Conservation (phyloP, 352 stramenopile genomes). For the Globisporangium nodosum region DNA sequence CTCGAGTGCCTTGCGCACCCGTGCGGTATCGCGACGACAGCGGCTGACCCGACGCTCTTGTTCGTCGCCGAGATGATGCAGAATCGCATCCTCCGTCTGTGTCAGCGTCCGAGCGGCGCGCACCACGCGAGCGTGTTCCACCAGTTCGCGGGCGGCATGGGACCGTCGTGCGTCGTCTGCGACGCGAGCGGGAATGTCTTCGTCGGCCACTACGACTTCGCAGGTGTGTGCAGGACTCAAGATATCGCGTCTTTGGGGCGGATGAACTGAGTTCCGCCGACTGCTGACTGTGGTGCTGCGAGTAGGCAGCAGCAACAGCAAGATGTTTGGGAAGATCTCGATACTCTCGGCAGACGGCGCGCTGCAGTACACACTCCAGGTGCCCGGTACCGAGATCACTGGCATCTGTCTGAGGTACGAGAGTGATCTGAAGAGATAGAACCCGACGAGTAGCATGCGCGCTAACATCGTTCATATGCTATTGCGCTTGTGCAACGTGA, state of each 20-base stretch:
- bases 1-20: slow-evolving; percentile 80
- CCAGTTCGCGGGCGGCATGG: slow-evolving; percentile 76
- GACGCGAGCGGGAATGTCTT: slow-evolving; percentile 59
- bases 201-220: slow-evolving; percentile 83
- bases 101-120: slow-evolving; percentile 52
- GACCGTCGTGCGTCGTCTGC: slow-evolving; percentile 66
- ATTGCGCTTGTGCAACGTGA: neutral
- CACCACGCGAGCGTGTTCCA: slow-evolving; percentile 81
- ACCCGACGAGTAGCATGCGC: neutral
- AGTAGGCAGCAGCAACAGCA: slow-evolving; percentile 18
- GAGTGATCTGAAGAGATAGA: neutral
- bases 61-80: slow-evolving; percentile 75
- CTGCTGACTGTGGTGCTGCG: neutral
- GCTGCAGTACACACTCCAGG: slow-evolving; percentile 40
- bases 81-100: slow-evolving; percentile 74
- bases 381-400: slow-evolving; percentile 69
- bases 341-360: slow-evolving; percentile 46
- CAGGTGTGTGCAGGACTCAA: slow-evolving; percentile 22
- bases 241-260: neutral
- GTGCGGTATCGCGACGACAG: slow-evolving; percentile 45
- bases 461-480: neutral
- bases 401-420: slow-evolving; percentile 65
- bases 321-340: slow-evolving; percentile 53
- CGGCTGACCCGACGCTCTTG: slow-evolving; percentile 33
- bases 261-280: neutral